These are phyloP conservation scores for Aspergillus glaucus DNA, from an alignment of 2,329 filamentous ascomycete genomes.

Conservation along the genomic window DNA sequence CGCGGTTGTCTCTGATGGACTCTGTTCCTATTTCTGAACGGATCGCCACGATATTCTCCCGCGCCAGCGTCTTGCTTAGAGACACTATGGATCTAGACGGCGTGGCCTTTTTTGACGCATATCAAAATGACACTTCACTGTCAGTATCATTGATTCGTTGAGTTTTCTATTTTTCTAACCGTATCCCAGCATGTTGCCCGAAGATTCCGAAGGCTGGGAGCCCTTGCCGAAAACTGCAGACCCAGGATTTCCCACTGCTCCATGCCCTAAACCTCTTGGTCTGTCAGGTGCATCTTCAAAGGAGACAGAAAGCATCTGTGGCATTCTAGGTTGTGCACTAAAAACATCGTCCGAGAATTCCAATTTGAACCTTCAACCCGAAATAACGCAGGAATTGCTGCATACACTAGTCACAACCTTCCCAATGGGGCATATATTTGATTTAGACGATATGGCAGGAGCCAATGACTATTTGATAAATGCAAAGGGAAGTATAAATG, in stretches of 20 bases:
- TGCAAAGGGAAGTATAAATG: background rate
- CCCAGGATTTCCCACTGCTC: slow-evolving; percentile 10
- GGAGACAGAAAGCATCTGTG: slow-evolving; percentile 9
- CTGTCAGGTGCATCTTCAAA: slow-evolving; percentile 3
- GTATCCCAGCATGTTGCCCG: slow-evolving; percentile 9
- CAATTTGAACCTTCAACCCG: background rate
- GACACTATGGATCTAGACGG: slow-evolving; percentile 37
- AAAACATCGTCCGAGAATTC: background rate
- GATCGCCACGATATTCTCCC: slow-evolving; percentile 30
- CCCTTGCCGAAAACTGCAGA: slow-evolving; percentile 11
- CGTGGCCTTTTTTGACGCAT: slow-evolving; percentile 20
- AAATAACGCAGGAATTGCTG: background rate
- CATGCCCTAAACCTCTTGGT: slow-evolving; percentile 7
- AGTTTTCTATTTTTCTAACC: background rate
- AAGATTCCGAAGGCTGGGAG: slow-evolving; percentile 17
- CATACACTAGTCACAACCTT: slow-evolving; percentile 14
- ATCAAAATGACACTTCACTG: slow-evolving; percentile 19
- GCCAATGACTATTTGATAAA: background rate
- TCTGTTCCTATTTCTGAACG: slow-evolving; percentile 8
- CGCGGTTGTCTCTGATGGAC: slow-evolving; percentile 4
- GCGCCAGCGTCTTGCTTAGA: slow-evolving; percentile 38
- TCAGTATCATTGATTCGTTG: slow-evolving; percentile 5
- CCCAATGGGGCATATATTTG: slow-evolving; percentile 20
- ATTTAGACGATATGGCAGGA: slow-evolving; percentile 7
- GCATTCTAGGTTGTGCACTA: slow-evolving; percentile 13